phyloP scores from a whole-genome alignment of 148 eudicot genomes.

The Rhododendron vialii region DNA sequence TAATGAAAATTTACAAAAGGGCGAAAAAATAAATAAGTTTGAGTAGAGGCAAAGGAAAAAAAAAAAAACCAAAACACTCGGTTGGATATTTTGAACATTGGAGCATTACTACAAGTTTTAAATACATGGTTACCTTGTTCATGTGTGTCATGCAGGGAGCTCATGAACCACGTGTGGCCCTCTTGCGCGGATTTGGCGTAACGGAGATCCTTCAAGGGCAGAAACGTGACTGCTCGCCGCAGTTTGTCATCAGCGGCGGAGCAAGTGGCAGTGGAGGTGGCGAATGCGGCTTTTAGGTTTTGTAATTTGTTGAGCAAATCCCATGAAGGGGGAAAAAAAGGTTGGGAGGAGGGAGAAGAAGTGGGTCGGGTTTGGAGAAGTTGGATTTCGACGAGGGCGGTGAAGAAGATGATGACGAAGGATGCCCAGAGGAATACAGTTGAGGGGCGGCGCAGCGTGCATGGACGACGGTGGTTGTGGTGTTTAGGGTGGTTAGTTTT shows the following conservation, averaged over 20 bases:
- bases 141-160: slow-evolving; percentile 58
- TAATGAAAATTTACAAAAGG: too few species aligned
- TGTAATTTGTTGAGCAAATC: background rate
- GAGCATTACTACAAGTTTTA: background rate
- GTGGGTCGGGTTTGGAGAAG: slow-evolving; percentile 17
- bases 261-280: background rate
- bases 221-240: slow-evolving; percentile 50
- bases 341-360: background rate
- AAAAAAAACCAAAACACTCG: too few species aligned
- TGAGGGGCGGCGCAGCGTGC: slow-evolving; percentile 29
- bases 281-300: background rate
- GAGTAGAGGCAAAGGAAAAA: too few species aligned
- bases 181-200: slow-evolving; percentile 34
- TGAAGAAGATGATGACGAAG: slow-evolving; percentile 28
- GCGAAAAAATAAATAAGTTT: too few species aligned
- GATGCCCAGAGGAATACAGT: slow-evolving; percentile 25
- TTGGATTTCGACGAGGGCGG: slow-evolving; percentile 33
- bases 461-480: slow-evolving; percentile 6
- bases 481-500: slow-evolving; percentile 17
- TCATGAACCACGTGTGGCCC: slow-evolving; percentile 96
- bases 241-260: slow-evolving; percentile 32
- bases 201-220: slow-evolving; percentile 69
- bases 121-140: slow-evolving; percentile 30
- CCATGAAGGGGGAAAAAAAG: slow-evolving; percentile 11
- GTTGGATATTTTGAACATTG: too few species aligned